Conservation (phyloP, 805 yeast genomes). For the Kodamaea leandrae region DNA sequence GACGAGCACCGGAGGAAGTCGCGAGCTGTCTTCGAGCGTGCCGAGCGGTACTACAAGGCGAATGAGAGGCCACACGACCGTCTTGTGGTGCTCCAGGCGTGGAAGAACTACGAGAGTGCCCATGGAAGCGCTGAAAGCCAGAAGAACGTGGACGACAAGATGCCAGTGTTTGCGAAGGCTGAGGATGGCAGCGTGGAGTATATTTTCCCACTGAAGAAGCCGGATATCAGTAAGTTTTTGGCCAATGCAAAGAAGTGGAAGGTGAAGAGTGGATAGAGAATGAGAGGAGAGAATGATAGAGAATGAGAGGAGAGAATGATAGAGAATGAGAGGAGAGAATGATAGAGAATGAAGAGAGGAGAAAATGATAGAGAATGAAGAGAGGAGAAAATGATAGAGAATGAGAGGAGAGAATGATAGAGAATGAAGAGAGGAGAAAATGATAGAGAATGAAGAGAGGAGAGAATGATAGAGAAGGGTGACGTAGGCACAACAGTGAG, state of each 20-base stretch:
- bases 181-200: constrained; percentile 51
- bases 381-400: too few relatives aligned
- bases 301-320: not conserved
- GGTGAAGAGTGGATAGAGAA: not conserved
- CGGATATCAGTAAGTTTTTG: constrained; percentile 35
- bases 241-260: constrained; percentile 39
- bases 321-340: constrained; percentile 1
- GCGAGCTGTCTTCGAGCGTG: constrained; percentile 56
- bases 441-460: too few relatives aligned
- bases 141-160: constrained; percentile 37
- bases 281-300: constrained; percentile 2
- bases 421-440: too few relatives aligned
- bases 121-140: constrained; percentile 52
- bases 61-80: constrained; percentile 42
- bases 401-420: too few relatives aligned
- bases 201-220: constrained; percentile 62
- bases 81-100: constrained; percentile 54
- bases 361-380: too few relatives aligned
- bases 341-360: too few relatives aligned
- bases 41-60: constrained; percentile 43
- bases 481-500: too few relatives aligned
- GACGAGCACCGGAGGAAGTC: constrained; percentile 51
- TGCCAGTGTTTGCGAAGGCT: constrained; percentile 57
- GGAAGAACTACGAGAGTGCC: constrained; percentile 58
- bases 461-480: too few relatives aligned